phyloP scores from a whole-genome alignment of 108 stramenopile genomes.

The Nitzschia putrida region DNA sequence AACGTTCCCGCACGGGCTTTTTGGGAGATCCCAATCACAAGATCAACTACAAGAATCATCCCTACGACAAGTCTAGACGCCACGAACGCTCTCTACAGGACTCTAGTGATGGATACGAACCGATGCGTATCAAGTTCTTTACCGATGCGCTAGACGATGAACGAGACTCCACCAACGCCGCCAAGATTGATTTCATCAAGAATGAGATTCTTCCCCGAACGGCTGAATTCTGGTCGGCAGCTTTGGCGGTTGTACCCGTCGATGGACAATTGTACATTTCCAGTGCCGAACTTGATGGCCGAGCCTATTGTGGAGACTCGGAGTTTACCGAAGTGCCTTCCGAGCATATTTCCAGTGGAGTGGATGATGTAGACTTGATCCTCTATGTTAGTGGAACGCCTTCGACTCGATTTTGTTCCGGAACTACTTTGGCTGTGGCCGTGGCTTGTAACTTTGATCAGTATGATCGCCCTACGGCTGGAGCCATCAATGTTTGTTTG shows the following conservation, averaged over 20 bases:
- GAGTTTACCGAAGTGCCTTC: slow-evolving; percentile 74
- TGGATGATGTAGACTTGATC: slow-evolving; percentile 65
- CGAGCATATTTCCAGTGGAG: slow-evolving; percentile 65
- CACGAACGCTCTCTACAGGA: slow-evolving; percentile 12
- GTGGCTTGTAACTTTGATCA: slow-evolving; percentile 77
- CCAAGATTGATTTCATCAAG: slow-evolving; percentile 77
- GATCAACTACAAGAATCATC: slow-evolving; percentile 72
- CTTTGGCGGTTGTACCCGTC: slow-evolving; percentile 76
- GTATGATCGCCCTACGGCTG: slow-evolving; percentile 76
- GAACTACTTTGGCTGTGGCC: slow-evolving; percentile 74
- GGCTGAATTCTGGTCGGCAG: slow-evolving; percentile 68
- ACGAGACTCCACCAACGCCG: slow-evolving; percentile 44
- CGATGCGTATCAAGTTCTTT: slow-evolving; percentile 76
- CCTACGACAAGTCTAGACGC: slow-evolving; percentile 42
- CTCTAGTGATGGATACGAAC: slow-evolving; percentile 41
- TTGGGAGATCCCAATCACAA: slow-evolving; percentile 58
- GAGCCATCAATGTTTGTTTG: slow-evolving; percentile 74
- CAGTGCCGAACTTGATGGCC: slow-evolving; percentile 57
- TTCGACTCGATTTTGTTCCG: slow-evolving; percentile 68
- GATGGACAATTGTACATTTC: slow-evolving; percentile 60
- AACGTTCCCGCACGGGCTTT: slow-evolving; percentile 66
- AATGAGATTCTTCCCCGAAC: slow-evolving; percentile 63
- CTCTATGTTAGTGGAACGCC: slow-evolving; percentile 78
- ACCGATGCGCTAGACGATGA: slow-evolving; percentile 62
- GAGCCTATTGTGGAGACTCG: slow-evolving; percentile 78